These are phyloP conservation scores for Kalaharituber pfeilii DNA, from an alignment of 2,329 filamentous ascomycete species.

Conservation along the genomic window DNA sequence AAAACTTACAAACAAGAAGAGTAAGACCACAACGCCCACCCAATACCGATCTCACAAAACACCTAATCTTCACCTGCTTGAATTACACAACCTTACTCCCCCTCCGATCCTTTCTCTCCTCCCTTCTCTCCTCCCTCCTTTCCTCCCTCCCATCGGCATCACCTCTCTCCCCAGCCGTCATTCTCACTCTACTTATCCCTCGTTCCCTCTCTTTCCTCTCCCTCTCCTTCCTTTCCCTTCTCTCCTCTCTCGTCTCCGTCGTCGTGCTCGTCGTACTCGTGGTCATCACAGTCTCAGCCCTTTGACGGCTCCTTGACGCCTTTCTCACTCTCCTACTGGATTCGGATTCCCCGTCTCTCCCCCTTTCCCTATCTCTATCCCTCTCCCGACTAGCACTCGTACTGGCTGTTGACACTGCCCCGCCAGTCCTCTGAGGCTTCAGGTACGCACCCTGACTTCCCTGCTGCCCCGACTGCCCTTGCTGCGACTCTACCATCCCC, in stretches of 20 bases:
- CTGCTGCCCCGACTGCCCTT: not conserved
- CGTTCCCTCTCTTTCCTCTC: not conserved
- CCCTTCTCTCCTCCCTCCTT: constrained; percentile 1
- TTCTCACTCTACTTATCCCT: not conserved
- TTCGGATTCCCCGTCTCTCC: constrained; percentile 5
- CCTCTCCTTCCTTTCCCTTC: constrained; percentile 4
- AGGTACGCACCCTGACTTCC: not conserved
- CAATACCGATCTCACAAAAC: too few relatives aligned
- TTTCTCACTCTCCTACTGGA: constrained; percentile 1
- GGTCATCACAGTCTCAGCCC: not conserved
- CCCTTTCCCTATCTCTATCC: constrained; percentile 3
- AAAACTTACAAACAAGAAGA: too few relatives aligned
- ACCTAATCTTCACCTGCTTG: too few relatives aligned
- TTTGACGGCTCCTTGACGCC: not conserved
- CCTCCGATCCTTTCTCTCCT: too few relatives aligned
- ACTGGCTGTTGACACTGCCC: constrained; percentile 1
- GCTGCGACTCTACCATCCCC: not conserved
- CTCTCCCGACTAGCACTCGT: constrained; percentile 5
- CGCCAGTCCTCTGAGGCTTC: not conserved
- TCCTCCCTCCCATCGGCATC: constrained; percentile 1
- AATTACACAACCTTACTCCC: too few relatives aligned
- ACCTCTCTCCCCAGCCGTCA: not conserved
- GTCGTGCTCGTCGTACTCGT: not conserved
- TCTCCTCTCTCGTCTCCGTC: constrained; percentile 1
- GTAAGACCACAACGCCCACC: too few relatives aligned